These are phyloP conservation scores for Leishmania martiniquensis DNA, from an alignment of 208 protist species.

Conservation along the genomic window DNA sequence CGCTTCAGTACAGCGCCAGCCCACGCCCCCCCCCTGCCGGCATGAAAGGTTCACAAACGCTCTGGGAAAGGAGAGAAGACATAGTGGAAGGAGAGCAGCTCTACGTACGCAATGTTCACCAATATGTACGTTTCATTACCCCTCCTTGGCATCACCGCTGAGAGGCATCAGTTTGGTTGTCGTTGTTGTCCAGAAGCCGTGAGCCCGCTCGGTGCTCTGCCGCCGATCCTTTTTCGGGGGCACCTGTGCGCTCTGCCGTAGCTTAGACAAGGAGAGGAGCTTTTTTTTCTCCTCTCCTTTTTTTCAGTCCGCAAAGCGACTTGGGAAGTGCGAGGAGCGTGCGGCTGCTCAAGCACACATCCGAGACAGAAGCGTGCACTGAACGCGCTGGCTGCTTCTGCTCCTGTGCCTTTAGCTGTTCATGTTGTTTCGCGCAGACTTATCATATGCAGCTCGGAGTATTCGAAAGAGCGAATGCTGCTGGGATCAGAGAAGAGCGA, in stretches of 20 bases:
- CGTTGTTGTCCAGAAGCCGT: neutral
- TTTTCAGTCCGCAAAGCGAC: neutral
- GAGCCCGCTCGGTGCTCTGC: neutral
- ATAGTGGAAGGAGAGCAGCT: neutral
- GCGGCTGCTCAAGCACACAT: neutral
- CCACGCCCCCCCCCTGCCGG: neutral
- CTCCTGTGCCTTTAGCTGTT: neutral
- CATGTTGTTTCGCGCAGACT: neutral
- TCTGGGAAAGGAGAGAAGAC: neutral
- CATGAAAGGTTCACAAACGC: neutral
- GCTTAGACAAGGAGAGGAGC: neutral
- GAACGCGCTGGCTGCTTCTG: neutral
- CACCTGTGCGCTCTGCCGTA: neutral
- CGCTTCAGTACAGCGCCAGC: neutral
- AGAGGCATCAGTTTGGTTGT: neutral
- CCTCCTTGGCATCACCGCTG: neutral
- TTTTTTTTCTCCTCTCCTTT: neutral
- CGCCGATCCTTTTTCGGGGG: neutral
- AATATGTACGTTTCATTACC: neutral
- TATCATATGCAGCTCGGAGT: neutral
- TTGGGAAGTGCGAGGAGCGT: neutral
- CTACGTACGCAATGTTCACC: neutral
- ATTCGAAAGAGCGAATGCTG: neutral
- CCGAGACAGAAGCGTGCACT: neutral
- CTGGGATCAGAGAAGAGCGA: slow-evolving; percentile 6